Percentiles rank a stretch among this genome's conserved stretches.
Evolutionary conservation across 768 basidiomycete genomes (phyloP).

Genomic region (Collybia mongolica): DNA sequence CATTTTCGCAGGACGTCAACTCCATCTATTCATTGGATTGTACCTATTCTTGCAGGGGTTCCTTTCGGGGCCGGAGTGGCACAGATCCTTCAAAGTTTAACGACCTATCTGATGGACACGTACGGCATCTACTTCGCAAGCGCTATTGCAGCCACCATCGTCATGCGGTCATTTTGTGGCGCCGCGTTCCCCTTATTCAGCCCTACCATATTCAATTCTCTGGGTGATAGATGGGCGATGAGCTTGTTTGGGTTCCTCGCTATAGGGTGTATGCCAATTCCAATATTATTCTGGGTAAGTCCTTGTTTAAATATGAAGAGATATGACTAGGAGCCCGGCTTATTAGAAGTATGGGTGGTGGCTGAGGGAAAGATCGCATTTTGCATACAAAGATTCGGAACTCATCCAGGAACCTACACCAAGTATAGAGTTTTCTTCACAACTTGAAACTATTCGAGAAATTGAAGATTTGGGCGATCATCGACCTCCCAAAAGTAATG

Average conservation of each 20-base stretch:
- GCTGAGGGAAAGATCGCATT: conserved; percentile 44
- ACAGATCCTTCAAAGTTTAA: conserved; percentile 63
- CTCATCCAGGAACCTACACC: background rate
- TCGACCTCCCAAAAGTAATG: background rate
- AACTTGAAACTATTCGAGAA: conserved; percentile 11
- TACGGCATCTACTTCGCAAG: conserved; percentile 68
- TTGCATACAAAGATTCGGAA: conserved; percentile 38
- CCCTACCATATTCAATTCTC: conserved; percentile 45
- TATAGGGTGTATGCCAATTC: conserved; percentile 52
- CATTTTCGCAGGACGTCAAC: conserved; percentile 40
- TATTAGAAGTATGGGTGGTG: conserved; percentile 49
- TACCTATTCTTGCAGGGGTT: conserved; percentile 62
- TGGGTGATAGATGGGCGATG: conserved; percentile 57
- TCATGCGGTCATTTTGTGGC: conserved; percentile 62
- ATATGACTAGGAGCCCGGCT: conserved; percentile 4
- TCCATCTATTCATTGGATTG: conserved; percentile 61
- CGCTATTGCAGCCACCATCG: conserved; percentile 67
- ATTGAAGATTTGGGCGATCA: conserved; percentile 5
- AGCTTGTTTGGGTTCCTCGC: conserved; percentile 53
- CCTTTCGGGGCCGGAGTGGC: conserved; percentile 69
- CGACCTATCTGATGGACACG: conserved; percentile 71
- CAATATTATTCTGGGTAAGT: conserved; percentile 55
- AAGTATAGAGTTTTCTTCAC: conserved; percentile 3
- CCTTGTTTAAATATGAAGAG: background rate
- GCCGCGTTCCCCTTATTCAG: conserved; percentile 63